phyloP scores from a whole-genome alignment of 2,329 filamentous ascomycete genomes.

The Apiospora saccharicola region DNA sequence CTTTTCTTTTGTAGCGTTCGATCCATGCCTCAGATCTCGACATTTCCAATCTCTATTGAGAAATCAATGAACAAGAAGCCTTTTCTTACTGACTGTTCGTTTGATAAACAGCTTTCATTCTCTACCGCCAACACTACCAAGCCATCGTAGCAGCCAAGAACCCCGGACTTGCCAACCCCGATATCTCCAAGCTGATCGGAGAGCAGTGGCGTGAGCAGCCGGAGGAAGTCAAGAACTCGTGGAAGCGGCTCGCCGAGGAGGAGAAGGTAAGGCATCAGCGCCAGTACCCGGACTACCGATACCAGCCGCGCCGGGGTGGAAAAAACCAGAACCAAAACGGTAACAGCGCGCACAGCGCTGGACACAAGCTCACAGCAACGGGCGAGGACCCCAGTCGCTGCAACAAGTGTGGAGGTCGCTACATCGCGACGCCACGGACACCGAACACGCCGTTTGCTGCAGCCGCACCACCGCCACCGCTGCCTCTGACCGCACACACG shows the following conservation, averaged over 20 bases:
- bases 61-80: background rate
- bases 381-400: slow-evolving; percentile 65
- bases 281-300: slow-evolving; percentile 93
- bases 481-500: slow-evolving; percentile 33
- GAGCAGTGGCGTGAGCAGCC: slow-evolving; percentile 86
- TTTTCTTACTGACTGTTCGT: slow-evolving; percentile 18
- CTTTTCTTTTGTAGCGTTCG: background rate
- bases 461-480: slow-evolving; percentile 37
- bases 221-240: slow-evolving; percentile 78
- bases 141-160: slow-evolving; percentile 80
- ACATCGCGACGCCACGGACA: slow-evolving; percentile 68
- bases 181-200: slow-evolving; percentile 97
- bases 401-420: slow-evolving; percentile 74
- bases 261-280: slow-evolving; percentile 90
- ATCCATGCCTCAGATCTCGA: slow-evolving; percentile 1
- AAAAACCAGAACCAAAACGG: slow-evolving; percentile 42
- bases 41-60: slow-evolving; percentile 10
- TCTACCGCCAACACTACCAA: slow-evolving; percentile 95
- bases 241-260: slow-evolving; percentile 90
- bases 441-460: slow-evolving; percentile 57
- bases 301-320: slow-evolving; percentile 79
- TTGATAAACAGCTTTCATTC: slow-evolving; percentile 84
- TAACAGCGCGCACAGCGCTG: slow-evolving; percentile 36
- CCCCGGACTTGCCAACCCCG: slow-evolving; percentile 91
- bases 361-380: slow-evolving; percentile 5